Conservation (phyloP, 306 rosid genomes). For the Acacia confusa region DNA sequence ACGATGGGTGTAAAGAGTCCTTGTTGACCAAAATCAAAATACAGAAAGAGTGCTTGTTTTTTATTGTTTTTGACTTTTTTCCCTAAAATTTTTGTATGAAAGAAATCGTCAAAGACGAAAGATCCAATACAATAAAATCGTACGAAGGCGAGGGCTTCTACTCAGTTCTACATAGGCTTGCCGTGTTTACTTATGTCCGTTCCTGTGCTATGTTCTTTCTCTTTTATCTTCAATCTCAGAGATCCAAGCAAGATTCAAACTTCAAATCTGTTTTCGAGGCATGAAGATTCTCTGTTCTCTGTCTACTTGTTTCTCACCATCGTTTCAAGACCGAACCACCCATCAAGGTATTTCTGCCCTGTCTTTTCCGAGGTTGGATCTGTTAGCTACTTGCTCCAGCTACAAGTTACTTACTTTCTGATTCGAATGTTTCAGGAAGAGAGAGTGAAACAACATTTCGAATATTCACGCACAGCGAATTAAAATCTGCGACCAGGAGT, state of each 20-base stretch:
- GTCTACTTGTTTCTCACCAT: slow-evolving; percentile 21
- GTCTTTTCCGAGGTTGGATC: not conserved
- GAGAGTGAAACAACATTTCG: slow-evolving; percentile 54
- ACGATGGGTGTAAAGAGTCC: not conserved
- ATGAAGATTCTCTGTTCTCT: slow-evolving; percentile 27
- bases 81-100: not conserved
- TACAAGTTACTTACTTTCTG: not conserved
- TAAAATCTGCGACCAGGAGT: slow-evolving; percentile 62
- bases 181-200: slow-evolving; percentile 20
- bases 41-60: not conserved
- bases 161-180: not conserved
- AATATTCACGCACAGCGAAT: slow-evolving; percentile 58
- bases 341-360: slow-evolving; percentile 23
- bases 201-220: slow-evolving; percentile 8
- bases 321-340: slow-evolving; percentile 14
- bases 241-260: not conserved
- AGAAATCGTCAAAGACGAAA: slow-evolving; percentile 16
- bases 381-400: slow-evolving; percentile 8
- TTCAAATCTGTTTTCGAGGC: not conserved
- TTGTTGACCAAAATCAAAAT: not conserved
- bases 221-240: not conserved
- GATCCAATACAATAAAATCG: not conserved
- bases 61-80: no score
- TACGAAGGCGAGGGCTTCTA: not conserved
- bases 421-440: slow-evolving; percentile 31